Conservation (phyloP, 1,284 basidiomycete species). For the Trametes sp. region DNA sequence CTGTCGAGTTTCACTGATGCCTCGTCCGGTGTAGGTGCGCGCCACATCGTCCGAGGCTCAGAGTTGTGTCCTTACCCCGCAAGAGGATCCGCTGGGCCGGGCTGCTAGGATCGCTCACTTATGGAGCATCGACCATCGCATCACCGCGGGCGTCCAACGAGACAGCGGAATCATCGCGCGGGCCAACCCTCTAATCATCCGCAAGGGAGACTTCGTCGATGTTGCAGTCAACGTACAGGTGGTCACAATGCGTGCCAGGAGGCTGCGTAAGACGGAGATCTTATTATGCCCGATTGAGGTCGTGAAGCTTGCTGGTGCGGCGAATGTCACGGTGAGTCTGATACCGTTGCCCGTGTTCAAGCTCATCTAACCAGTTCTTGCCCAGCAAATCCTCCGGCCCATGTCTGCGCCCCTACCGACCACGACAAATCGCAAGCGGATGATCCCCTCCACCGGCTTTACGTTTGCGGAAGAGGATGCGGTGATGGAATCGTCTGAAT, state of each 20-base stretch:
- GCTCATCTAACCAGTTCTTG: too few species aligned
- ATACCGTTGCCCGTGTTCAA: too few species aligned
- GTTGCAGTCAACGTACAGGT: background rate
- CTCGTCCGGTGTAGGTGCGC: background rate
- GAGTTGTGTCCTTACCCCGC: background rate
- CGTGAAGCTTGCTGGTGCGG: background rate
- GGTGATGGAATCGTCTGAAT: too few species aligned
- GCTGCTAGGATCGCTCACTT: background rate
- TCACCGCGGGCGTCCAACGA: background rate
- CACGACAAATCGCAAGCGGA: too few species aligned
- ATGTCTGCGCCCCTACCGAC: too few species aligned
- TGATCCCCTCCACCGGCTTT: too few species aligned
- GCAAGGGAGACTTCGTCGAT: background rate
- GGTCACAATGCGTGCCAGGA: background rate
- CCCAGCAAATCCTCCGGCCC: too few species aligned
- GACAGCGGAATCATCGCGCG: background rate
- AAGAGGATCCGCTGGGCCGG: background rate
- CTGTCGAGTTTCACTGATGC: too few species aligned
- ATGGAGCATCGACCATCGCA: background rate
- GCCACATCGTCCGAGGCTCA: background rate
- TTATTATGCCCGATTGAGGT: background rate
- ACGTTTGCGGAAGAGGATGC: too few species aligned
- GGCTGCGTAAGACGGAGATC: background rate
- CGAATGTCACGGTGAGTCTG: background rate
- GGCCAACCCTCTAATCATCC: background rate